Conservation (phyloP, 495 filamentous ascomycete genomes). For the Acidomyces sp. region DNA sequence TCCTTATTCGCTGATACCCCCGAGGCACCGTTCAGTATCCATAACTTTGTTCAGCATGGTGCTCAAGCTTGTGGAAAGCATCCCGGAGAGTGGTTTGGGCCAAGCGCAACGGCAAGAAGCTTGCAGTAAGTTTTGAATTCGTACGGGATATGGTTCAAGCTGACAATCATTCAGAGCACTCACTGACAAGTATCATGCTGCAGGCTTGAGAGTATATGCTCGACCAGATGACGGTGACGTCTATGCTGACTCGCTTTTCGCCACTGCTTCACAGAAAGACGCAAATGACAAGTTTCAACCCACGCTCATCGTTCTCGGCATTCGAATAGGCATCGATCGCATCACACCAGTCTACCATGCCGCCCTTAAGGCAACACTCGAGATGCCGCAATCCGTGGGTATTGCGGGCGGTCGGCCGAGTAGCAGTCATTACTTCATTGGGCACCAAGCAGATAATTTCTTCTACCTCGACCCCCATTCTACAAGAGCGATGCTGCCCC, state of each 20-base stretch:
- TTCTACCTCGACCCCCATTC: slow-evolving; percentile 95
- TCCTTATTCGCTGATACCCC: slow-evolving; percentile 80
- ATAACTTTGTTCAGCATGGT: slow-evolving; percentile 83
- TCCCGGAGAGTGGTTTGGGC: slow-evolving; percentile 97
- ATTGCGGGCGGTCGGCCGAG: slow-evolving; percentile 93
- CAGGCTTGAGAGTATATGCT: slow-evolving; percentile 65
- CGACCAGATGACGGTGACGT: slow-evolving; percentile 84
- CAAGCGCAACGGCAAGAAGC: slow-evolving; percentile 91
- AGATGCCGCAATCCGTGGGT: slow-evolving; percentile 80
- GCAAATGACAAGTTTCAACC: slow-evolving; percentile 49
- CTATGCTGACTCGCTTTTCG: slow-evolving; percentile 75
- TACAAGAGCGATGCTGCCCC: slow-evolving; percentile 55
- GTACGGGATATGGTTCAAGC: neutral
- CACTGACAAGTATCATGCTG: slow-evolving; percentile 42
- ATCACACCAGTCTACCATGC: slow-evolving; percentile 89
- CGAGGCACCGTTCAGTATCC: slow-evolving; percentile 82
- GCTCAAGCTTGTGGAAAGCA: slow-evolving; percentile 82
- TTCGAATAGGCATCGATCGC: slow-evolving; percentile 81
- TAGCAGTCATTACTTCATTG: slow-evolving; percentile 92
- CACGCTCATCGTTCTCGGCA: slow-evolving; percentile 77
- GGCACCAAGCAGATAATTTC: slow-evolving; percentile 74
- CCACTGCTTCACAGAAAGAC: slow-evolving; percentile 51
- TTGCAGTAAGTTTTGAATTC: slow-evolving; percentile 74
- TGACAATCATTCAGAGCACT: slow-evolving; percentile 45
- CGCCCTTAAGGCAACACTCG: slow-evolving; percentile 63